Percentiles rank a stretch among this genome's conserved stretches.
These are phyloP conservation scores for Hymenoscyphus infarciens DNA, from an alignment of 2,329 filamentous ascomycete species.

Conservation along the genomic window DNA sequence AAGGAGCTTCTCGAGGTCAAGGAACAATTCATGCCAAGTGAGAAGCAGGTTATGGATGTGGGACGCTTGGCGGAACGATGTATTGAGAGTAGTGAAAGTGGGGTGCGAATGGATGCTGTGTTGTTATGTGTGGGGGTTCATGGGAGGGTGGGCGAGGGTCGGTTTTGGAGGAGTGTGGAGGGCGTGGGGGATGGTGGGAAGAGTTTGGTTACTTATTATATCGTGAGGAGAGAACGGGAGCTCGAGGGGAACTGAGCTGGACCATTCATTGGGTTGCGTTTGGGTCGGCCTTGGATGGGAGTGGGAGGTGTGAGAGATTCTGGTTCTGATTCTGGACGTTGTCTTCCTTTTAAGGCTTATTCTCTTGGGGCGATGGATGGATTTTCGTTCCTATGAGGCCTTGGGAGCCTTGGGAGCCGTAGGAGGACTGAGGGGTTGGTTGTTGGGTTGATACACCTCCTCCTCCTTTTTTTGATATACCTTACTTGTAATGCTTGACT, in stretches of 20 bases:
- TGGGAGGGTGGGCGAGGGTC: constrained; percentile 52
- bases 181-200: constrained; percentile 67
- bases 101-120: constrained; percentile 71
- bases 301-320: not conserved
- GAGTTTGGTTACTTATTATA: constrained; percentile 77
- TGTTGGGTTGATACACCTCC: not conserved
- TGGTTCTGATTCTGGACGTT: not conserved
- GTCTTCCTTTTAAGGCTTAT: not conserved
- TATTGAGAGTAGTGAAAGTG: constrained; percentile 57
- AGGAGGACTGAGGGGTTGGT: not conserved
- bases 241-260: not conserved
- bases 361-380: not conserved
- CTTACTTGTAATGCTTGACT: not conserved
- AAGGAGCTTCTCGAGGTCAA: constrained; percentile 50
- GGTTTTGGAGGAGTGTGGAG: constrained; percentile 66
- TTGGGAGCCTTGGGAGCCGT: not conserved
- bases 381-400: not conserved
- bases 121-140: constrained; percentile 74
- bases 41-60: constrained; percentile 50
- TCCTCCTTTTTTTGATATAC: no score
- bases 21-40: constrained; percentile 44
- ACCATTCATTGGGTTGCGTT: no score
- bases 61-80: constrained; percentile 51
- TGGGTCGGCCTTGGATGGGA: no score
- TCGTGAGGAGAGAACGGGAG: constrained; percentile 66